phyloP scores from a whole-genome alignment of 2,329 filamentous ascomycete genomes.

The Aspergillus spinulosporus region DNA sequence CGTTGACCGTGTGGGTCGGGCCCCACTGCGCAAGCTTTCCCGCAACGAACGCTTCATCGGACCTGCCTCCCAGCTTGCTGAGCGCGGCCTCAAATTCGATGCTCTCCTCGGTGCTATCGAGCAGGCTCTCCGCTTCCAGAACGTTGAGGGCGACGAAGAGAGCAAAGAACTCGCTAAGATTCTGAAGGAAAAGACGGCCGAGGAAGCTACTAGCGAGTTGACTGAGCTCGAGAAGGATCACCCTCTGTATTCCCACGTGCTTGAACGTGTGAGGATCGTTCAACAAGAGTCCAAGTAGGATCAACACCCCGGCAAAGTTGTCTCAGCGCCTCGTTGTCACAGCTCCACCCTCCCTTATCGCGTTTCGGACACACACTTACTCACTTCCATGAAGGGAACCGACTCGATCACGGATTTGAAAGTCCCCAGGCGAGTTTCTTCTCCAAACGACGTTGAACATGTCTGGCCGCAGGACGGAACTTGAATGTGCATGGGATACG shows the following conservation, averaged over 20 bases:
- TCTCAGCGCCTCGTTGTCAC: conserved; percentile 3
- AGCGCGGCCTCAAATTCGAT: conserved; percentile 70
- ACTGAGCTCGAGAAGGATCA: conserved; percentile 77
- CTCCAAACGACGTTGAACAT: conserved; percentile 23
- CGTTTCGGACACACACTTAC: conserved; percentile 19
- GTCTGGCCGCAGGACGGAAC: conserved; percentile 28
- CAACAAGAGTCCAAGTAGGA: conserved; percentile 55
- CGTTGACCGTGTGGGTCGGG: conserved; percentile 92
- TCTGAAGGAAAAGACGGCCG: conserved; percentile 70
- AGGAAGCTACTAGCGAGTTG: conserved; percentile 75
- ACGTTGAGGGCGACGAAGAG: conserved; percentile 89
- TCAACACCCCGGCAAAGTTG: conserved; percentile 14
- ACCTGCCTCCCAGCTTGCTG: conserved; percentile 84
- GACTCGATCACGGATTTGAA: conserved; percentile 32
- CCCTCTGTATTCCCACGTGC: conserved; percentile 73
- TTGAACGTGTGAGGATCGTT: conserved; percentile 78
- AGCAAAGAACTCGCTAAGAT: conserved; percentile 81
- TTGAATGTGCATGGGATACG: conserved; percentile 32
- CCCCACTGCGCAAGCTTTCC: conserved; percentile 87
- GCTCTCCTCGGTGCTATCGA: conserved; percentile 80
- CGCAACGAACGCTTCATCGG: conserved; percentile 96
- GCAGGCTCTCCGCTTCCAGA: conserved; percentile 93
- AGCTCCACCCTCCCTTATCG: conserved; percentile 3
- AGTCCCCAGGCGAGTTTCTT: conserved; percentile 18
- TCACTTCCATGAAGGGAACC: conserved; percentile 25